Percentiles rank a stretch among this genome's conserved stretches.
Evolutionary conservation across 139 green algal genomes (phyloP).

Genomic region (Eudorina sp.): DNA sequence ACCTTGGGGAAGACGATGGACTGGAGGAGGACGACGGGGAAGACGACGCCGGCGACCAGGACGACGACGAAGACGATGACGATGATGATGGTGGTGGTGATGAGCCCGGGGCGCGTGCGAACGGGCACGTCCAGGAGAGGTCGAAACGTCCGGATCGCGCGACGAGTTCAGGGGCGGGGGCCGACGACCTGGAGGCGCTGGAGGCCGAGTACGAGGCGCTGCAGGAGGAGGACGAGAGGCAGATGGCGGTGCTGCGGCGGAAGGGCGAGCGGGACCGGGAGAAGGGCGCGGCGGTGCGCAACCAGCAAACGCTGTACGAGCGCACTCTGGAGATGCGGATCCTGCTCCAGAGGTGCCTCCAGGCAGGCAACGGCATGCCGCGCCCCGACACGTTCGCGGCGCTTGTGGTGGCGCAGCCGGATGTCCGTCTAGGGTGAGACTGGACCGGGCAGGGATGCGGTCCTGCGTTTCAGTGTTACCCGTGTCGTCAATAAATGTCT

Average conservation of each 20-base stretch:
- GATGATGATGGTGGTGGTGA: too few species aligned
- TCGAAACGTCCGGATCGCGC: too few species aligned
- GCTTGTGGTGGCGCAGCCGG: background rate
- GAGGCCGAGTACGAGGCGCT: slow-evolving; percentile 66
- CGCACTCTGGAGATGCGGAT: slow-evolving; percentile 81
- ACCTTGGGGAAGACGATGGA: background rate
- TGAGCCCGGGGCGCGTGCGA: too few species aligned
- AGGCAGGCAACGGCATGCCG: slow-evolving; percentile 67
- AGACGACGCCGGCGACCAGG: background rate
- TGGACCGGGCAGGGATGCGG: too few species aligned
- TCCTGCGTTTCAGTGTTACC: too few species aligned
- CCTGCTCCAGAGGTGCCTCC: slow-evolving; percentile 75
- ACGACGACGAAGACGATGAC: background rate
- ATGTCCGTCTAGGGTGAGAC: background rate
- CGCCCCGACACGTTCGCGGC: slow-evolving; percentile 30
- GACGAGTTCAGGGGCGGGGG: background rate
- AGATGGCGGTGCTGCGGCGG: slow-evolving; percentile 44
- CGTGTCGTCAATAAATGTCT: too few species aligned
- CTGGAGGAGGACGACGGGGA: background rate
- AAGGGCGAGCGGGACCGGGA: slow-evolving; percentile 53
- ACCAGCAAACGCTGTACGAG: slow-evolving; percentile 76
- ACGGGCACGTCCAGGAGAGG: too few species aligned
- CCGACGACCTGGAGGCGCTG: slow-evolving; percentile 63
- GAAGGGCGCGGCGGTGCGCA: slow-evolving; percentile 63
- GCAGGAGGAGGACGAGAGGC: slow-evolving; percentile 48